These are phyloP conservation scores for Chloris gayana DNA, from an alignment of 176 grass and related monocot genomes.

Conservation along the genomic window DNA sequence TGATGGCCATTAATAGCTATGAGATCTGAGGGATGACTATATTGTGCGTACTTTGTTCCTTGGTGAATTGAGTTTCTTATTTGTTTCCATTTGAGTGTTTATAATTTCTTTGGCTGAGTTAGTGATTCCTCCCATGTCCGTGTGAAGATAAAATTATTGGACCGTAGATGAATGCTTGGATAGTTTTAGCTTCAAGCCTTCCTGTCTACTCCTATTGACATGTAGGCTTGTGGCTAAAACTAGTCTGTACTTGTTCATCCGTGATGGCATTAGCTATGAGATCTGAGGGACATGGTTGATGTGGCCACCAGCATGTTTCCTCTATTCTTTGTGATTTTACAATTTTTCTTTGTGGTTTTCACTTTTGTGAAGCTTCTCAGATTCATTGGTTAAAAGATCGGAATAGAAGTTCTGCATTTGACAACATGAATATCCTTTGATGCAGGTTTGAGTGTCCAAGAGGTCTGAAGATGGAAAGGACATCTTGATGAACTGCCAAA, in stretches of 20 bases:
- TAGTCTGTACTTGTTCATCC: background rate
- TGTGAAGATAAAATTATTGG: constrained; percentile 16
- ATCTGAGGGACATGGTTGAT: no score
- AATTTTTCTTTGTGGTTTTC: no score
- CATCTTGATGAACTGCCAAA: constrained; percentile 4
- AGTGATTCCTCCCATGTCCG: background rate
- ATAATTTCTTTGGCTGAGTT: background rate
- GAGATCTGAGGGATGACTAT: constrained; percentile 65
- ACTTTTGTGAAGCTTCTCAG: no score
- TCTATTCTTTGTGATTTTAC: no score
- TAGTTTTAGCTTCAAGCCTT: constrained; percentile 54
- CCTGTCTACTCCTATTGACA: background rate
- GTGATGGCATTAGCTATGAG: constrained; percentile 9
- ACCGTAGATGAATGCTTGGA: constrained; percentile 10
- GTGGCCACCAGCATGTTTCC: no score
- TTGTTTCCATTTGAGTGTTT: background rate
- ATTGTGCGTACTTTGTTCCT: background rate
- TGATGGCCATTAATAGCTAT: constrained; percentile 79
- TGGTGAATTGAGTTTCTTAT: background rate
- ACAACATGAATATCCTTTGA: background rate
- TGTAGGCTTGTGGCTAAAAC: constrained; percentile 48
- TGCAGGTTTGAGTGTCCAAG: background rate
- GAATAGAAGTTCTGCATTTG: background rate
- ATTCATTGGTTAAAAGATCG: no score
- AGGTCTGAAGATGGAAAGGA: background rate